Conservation (phyloP, 2,329 filamentous ascomycete genomes). For the Davidsoniella virescens region DNA sequence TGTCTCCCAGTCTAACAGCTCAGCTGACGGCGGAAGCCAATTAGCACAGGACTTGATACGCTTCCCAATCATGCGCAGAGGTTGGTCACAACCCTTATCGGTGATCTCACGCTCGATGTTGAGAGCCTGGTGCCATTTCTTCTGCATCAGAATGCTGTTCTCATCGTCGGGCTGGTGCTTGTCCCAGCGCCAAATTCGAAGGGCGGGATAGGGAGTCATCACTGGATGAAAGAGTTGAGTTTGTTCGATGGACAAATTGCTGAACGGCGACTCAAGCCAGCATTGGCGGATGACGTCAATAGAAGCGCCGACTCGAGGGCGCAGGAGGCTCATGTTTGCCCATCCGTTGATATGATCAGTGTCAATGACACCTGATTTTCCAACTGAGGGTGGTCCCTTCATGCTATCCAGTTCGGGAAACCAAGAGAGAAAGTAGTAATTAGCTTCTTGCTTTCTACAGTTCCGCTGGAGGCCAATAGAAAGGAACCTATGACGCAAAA, state of each 20-base stretch:
- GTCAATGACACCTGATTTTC: background rate
- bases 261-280: background rate
- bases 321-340: background rate
- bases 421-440: background rate
- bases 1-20: too few relatives aligned
- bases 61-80: background rate
- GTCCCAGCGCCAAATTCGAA: slow-evolving; percentile 4
- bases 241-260: background rate
- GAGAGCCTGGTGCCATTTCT: background rate
- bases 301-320: background rate
- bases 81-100: background rate
- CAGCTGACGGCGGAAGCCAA: background rate
- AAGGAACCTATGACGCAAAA: background rate
- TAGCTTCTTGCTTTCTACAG: too few relatives aligned
- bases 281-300: background rate
- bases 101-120: background rate
- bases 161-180: background rate
- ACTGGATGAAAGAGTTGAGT: slow-evolving; percentile 1
- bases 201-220: background rate
- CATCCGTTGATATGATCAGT: slow-evolving; percentile 3
- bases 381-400: background rate
- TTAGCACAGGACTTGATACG: too few relatives aligned
- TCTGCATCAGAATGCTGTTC: background rate
- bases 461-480: background rate
- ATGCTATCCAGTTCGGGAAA: background rate